Evolutionary conservation across 805 yeast species (phyloP).

Genomic region (Yamadazyma philogaea): DNA sequence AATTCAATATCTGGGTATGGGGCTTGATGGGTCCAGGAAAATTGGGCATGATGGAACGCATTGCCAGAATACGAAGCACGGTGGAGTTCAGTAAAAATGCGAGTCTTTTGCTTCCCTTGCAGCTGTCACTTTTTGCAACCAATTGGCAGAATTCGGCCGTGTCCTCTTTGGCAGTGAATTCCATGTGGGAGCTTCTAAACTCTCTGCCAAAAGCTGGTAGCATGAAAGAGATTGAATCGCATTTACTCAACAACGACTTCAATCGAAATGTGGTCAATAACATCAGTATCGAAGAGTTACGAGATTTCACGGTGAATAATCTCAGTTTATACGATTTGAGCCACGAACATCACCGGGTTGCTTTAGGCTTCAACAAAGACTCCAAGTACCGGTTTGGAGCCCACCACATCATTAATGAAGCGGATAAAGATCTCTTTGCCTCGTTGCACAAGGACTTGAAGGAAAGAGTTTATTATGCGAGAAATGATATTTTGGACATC

Average conservation of each 20-base stretch:
- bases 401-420: conserved; percentile 5
- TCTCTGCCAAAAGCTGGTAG: conserved; percentile 21
- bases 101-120: conserved; percentile 57
- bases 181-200: conserved; percentile 38
- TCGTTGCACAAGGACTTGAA: not conserved
- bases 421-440: conserved; percentile 4
- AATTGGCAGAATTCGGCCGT: conserved; percentile 23
- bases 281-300: conserved; percentile 20
- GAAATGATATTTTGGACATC: conserved; percentile 20
- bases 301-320: not conserved
- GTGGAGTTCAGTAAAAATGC: conserved; percentile 46
- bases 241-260: conserved; percentile 39
- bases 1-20: conserved; percentile 36
- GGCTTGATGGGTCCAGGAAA: conserved; percentile 18
- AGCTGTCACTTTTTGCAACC: conserved; percentile 13
- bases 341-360: not conserved
- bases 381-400: conserved; percentile 6
- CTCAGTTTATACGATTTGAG: conserved; percentile 7
- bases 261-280: conserved; percentile 49
- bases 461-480: conserved; percentile 5
- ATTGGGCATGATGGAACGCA: conserved; percentile 6
- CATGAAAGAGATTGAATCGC: conserved; percentile 46
- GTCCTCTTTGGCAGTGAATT: conserved; percentile 25
- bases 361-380: conserved; percentile 11
- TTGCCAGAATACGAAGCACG: conserved; percentile 46